These are phyloP conservation scores for Fennellomyces sp. DNA, from an alignment of 371 early-diverging fungal species.

Conservation along the genomic window DNA sequence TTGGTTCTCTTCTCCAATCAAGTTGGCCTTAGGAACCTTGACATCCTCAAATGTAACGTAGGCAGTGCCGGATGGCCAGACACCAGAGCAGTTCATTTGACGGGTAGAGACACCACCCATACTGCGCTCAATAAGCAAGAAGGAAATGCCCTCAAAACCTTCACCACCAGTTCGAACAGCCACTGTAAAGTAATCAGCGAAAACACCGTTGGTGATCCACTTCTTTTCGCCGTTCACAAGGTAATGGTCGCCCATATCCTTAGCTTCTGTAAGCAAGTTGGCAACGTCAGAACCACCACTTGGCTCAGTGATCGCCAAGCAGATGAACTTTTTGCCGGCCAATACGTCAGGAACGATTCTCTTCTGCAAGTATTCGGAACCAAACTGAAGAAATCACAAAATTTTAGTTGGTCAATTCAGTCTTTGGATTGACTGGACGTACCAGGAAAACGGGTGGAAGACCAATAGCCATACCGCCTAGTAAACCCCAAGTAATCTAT, in stretches of 20 bases:
- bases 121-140: slow-evolving; percentile 77
- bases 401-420: no score
- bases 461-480: slow-evolving; percentile 71
- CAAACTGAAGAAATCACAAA: slow-evolving; percentile 58
- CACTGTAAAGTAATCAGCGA: slow-evolving; percentile 74
- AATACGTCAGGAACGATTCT: slow-evolving; percentile 62
- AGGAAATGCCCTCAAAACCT: slow-evolving; percentile 84
- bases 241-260: slow-evolving; percentile 56
- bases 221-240: slow-evolving; percentile 89
- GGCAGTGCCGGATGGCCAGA: slow-evolving; percentile 82
- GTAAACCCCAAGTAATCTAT: slow-evolving; percentile 42
- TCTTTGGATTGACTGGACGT: neutral
- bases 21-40: slow-evolving; percentile 79
- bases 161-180: slow-evolving; percentile 79
- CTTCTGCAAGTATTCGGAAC: slow-evolving; percentile 59
- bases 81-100: slow-evolving; percentile 75
- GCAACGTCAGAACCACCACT: slow-evolving; percentile 84
- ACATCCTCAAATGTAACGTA: slow-evolving; percentile 86
- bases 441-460: slow-evolving; percentile 57
- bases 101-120: slow-evolving; percentile 85
- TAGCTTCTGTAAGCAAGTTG: slow-evolving; percentile 74
- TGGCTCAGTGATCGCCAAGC: slow-evolving; percentile 72
- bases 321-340: slow-evolving; percentile 66
- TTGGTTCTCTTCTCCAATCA: slow-evolving; percentile 87
- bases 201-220: slow-evolving; percentile 87